Evolutionary conservation across 2,329 filamentous ascomycete genomes (phyloP).

Genomic region (Fusarium continuum): DNA sequence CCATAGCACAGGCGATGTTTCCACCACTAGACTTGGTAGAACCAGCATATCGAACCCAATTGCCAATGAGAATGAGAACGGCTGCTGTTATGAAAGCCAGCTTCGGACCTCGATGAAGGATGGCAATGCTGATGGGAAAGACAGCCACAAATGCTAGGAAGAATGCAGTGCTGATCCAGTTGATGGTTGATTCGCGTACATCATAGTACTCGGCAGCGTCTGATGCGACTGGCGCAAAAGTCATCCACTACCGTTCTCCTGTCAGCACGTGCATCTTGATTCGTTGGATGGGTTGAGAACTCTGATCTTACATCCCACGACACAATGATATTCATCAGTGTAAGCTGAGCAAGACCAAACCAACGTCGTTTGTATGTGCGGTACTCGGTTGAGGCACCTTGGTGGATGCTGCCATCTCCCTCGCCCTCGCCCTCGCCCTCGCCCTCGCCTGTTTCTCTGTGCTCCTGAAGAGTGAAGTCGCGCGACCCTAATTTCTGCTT

Average conservation of each 20-base stretch:
- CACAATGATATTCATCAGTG: conserved; percentile 89
- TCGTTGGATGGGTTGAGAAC: background rate
- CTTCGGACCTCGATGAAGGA: conserved; percentile 83
- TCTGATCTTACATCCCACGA: conserved; percentile 86
- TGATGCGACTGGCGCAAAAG: conserved; percentile 84
- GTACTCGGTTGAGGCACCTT: conserved; percentile 48
- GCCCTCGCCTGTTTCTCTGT: conserved; percentile 31
- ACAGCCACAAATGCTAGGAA: conserved; percentile 82
- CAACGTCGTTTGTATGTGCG: conserved; percentile 82
- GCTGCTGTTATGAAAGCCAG: conserved; percentile 78
- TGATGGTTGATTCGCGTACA: conserved; percentile 79
- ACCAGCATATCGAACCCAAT: conserved; percentile 90
- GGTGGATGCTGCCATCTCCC: conserved; percentile 39
- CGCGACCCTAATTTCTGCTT: conserved; percentile 45
- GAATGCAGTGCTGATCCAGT: conserved; percentile 92
- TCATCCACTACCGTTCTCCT: conserved; percentile 74
- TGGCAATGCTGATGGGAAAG: conserved; percentile 77
- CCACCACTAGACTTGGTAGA: conserved; percentile 64
- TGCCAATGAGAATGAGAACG: conserved; percentile 79
- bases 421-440: conserved; percentile 38
- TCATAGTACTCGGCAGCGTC: conserved; percentile 78
- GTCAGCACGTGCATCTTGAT: conserved; percentile 17
- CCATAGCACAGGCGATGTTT: conserved; percentile 80
- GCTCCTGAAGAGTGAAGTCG: conserved; percentile 44
- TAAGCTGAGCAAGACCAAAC: conserved; percentile 85